phyloP scores from a whole-genome alignment of 495 filamentous ascomycete genomes.

The Penicillium coprophilum region DNA sequence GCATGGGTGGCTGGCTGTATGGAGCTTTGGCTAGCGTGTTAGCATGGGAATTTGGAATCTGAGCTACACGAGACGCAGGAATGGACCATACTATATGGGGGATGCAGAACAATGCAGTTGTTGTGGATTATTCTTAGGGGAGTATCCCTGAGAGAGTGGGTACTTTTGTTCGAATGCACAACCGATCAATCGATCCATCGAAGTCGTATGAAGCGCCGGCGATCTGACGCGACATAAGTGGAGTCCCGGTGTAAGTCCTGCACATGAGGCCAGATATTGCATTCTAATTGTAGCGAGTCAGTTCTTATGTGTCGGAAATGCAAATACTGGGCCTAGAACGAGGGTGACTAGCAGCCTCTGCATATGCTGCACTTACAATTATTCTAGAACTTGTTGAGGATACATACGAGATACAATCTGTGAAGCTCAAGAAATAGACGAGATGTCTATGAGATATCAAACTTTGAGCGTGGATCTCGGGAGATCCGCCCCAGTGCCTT shows the following conservation, averaged over 20 bases:
- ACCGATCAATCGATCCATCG: not conserved
- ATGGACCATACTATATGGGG: not conserved
- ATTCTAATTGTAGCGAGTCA: no score
- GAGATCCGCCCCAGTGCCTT: constrained; percentile 28
- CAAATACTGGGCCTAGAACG: not conserved
- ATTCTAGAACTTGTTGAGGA: no score
- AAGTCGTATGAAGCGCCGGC: not conserved
- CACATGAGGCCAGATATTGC: no score
- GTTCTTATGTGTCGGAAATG: not conserved
- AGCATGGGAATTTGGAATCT: not conserved
- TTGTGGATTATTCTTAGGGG: not conserved
- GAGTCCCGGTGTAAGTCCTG: no score
- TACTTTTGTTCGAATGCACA: not conserved
- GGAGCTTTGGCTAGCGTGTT: not conserved
- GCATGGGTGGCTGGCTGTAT: not conserved
- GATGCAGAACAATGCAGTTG: not conserved
- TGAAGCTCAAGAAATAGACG: no score
- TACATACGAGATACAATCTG: no score
- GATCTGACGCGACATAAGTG: not conserved
- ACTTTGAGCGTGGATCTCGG: constrained; percentile 28
- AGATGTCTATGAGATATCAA: constrained; percentile 14
- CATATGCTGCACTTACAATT: not conserved
- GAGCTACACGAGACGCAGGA: not conserved
- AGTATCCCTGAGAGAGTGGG: not conserved
- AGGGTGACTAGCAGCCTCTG: not conserved